A percentile compares a stretch with the other conserved stretches of the same genome.
phyloP scores from a whole-genome alignment of 2,329 filamentous ascomycete genomes.

The Alternaria triticimaculans region DNA sequence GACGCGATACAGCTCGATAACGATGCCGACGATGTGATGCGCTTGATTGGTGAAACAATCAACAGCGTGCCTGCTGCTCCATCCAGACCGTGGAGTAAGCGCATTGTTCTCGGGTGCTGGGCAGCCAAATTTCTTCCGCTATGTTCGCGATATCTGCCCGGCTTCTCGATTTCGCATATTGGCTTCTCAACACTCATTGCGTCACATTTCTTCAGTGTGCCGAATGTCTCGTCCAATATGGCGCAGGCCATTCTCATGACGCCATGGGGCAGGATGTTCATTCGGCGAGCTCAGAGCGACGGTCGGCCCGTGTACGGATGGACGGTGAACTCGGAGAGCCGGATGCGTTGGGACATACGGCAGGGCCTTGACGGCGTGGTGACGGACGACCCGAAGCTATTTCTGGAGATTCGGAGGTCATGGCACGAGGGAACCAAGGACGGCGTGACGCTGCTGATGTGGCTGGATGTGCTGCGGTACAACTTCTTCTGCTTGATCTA shows the following conservation, averaged over 20 bases:
- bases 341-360: constrained; percentile 82
- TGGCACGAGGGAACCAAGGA: constrained; percentile 49
- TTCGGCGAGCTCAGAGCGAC: constrained; percentile 63
- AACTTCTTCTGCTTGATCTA: constrained; percentile 46
- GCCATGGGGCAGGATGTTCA: constrained; percentile 70
- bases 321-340: constrained; percentile 81
- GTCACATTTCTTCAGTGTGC: constrained; percentile 70
- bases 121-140: constrained; percentile 74
- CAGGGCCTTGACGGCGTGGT: constrained; percentile 77
- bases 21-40: constrained; percentile 72
- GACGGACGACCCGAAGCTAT: constrained; percentile 79
- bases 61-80: constrained; percentile 55
- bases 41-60: constrained; percentile 70
- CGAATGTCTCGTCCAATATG: constrained; percentile 80
- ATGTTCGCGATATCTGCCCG: constrained; percentile 66
- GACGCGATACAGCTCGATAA: constrained; percentile 66
- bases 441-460: constrained; percentile 35
- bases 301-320: constrained; percentile 74
- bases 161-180: constrained; percentile 71
- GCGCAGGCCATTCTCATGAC: constrained; percentile 72
- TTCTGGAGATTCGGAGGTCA: constrained; percentile 61
- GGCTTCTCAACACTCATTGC: constrained; percentile 72
- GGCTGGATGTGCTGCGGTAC: constrained; percentile 40
- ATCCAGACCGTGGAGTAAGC: constrained; percentile 68
- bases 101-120: constrained; percentile 85